Evolutionary conservation across 2,329 filamentous ascomycete species (phyloP), one percentile per base, ranked within the genome.

Genomic region (Pseudopyrenochaeta lycopersici): DNA sequence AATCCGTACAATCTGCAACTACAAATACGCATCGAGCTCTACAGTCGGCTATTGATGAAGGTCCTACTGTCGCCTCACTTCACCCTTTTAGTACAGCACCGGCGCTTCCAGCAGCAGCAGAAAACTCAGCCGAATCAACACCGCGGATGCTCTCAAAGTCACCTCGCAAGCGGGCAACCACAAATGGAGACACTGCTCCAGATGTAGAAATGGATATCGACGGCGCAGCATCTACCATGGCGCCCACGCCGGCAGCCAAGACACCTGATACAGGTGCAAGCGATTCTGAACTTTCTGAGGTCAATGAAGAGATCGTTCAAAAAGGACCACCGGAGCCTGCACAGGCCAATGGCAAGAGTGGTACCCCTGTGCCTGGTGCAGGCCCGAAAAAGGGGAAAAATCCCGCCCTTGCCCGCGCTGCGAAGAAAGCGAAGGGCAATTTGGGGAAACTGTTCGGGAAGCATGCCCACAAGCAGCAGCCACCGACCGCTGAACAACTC

Each of bases 281-380:
- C 40, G 73, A 75, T 55, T 75, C 72, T 35, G 73, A 73, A 38
- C 63, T 76, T 4, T 75, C 72, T 4, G 73, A 76, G 9, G 71
- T 75, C 39, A 73, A 76, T 30, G 73, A 76, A 56, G 72, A 75
- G 31, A 74, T 76, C 32, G 66, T 75, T 12, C 66, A 73, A 40
- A 71, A 71, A 43, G 70, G 68, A 1, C 69, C 71, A 7, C 71
- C 72, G 21, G 67, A 71, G 42, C 68, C 66, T 18, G 51, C 62
- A 23, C 61, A 66, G 21, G 52, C 50, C 12, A 73, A 73, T 33
- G 67, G 65, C 27, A 70, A 67, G 27, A 40, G 39, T 3, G 46
- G 54, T 43, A 58, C 44, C n/a, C 46, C 63, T 29, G 43, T 56
- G 12, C 42, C 66, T 43, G 58, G 54, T 18, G 56, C 56, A 14